Evolutionary conservation across 2,329 filamentous ascomycete species (phyloP).

Genomic region (Purpureocillium lavendulum): DNA sequence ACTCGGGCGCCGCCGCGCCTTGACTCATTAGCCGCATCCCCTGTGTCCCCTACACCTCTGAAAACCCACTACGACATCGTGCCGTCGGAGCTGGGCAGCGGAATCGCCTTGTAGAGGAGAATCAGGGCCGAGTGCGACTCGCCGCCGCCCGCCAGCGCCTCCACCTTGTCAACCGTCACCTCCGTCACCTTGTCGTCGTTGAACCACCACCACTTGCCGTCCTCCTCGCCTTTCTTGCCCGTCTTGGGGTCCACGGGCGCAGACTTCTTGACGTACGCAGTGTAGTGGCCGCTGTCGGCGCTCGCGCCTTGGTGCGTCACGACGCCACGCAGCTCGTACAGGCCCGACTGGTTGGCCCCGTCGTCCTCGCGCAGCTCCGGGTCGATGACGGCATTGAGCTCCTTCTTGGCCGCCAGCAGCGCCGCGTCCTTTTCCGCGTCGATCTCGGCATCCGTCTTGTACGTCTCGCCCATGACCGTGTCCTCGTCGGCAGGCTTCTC

Average conservation of each 20-base stretch:
- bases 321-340: slow-evolving; percentile 90
- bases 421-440: slow-evolving; percentile 75
- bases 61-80: slow-evolving; percentile 15
- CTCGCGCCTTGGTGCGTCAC: slow-evolving; percentile 96
- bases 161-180: slow-evolving; percentile 85
- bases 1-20: too few relatives aligned
- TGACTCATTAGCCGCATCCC: too few relatives aligned
- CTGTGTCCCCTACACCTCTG: too few relatives aligned
- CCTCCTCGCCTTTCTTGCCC: slow-evolving; percentile 70
- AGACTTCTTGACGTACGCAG: slow-evolving; percentile 92
- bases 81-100: slow-evolving; percentile 52
- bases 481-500: slow-evolving; percentile 48
- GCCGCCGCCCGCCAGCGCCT: slow-evolving; percentile 80
- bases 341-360: slow-evolving; percentile 82
- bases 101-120: slow-evolving; percentile 67
- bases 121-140: slow-evolving; percentile 80
- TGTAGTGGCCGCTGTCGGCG: slow-evolving; percentile 97
- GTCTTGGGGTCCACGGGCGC: slow-evolving; percentile 63
- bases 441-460: slow-evolving; percentile 89
- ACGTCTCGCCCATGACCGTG: slow-evolving; percentile 66
- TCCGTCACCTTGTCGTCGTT: slow-evolving; percentile 97
- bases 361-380: slow-evolving; percentile 66
- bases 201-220: slow-evolving; percentile 99
- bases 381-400: slow-evolving; percentile 71
- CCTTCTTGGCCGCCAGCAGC: slow-evolving; percentile 76